phyloP scores from a whole-genome alignment of 2,329 filamentous ascomycete genomes.

The Sporothrix euskadiensis region DNA sequence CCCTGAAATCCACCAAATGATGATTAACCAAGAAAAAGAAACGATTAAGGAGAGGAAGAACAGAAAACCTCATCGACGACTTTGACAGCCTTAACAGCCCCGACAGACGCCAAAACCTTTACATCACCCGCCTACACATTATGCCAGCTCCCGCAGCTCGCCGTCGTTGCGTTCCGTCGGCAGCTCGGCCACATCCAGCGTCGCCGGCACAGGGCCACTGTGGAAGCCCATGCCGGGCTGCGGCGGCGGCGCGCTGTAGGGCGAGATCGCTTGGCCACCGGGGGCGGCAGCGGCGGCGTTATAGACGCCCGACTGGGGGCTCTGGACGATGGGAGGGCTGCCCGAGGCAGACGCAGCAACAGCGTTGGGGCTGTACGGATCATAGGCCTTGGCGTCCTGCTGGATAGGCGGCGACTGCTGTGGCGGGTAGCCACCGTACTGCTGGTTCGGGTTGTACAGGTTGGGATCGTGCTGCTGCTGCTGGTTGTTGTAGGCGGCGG shows the following conservation, averaged over 20 bases:
- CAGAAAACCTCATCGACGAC: not conserved
- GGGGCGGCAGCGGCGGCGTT: not conserved
- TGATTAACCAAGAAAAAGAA: not conserved
- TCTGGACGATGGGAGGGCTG: constrained; percentile 16
- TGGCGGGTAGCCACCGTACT: constrained; percentile 6
- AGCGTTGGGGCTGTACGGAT: constrained; percentile 13
- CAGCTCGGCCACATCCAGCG: constrained; percentile 37
- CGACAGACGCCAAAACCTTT: not conserved
- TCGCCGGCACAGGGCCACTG: constrained; percentile 31
- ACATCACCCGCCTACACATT: not conserved
- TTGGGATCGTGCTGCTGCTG: constrained; percentile 8
- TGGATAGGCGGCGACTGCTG: constrained; percentile 1
- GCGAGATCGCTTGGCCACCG: constrained; percentile 8
- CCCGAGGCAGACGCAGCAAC: not conserved
- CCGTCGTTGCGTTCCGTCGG: constrained; percentile 37
- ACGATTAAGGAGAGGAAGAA: not conserved
- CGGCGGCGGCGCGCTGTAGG: constrained; percentile 20
- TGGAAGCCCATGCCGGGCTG: constrained; percentile 31
- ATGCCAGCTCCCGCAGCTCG: constrained; percentile 41
- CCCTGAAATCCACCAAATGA: not conserved
- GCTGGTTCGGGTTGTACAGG: constrained; percentile 20
- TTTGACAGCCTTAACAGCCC: not conserved
- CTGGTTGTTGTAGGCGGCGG: constrained; percentile 16
- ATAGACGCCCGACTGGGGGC: constrained; percentile 11
- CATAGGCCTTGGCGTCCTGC: constrained; percentile 23